Conservation (phyloP, 192 early-diverging fungal genomes). For the Backusella tuberculispora region DNA sequence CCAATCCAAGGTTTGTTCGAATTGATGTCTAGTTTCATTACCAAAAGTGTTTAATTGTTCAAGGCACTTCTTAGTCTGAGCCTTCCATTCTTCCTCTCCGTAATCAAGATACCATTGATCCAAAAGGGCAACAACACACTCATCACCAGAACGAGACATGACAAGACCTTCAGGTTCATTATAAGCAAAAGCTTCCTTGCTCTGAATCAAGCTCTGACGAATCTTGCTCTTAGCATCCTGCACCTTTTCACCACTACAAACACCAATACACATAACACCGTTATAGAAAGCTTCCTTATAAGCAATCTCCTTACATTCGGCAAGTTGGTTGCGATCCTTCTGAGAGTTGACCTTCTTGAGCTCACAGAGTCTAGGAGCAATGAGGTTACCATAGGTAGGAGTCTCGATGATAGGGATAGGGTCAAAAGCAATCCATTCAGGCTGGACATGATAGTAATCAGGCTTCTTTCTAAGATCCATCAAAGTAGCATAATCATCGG, state of each 20-base stretch:
- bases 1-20: conserved; percentile 89
- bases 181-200: conserved; percentile 81
- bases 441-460: conserved; percentile 87
- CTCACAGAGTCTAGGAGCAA: conserved; percentile 83
- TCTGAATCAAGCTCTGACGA: conserved; percentile 72
- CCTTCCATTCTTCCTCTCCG: conserved; percentile 87
- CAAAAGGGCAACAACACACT: conserved; percentile 94
- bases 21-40: conserved; percentile 83
- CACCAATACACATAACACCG: conserved; percentile 85
- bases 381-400: conserved; percentile 82
- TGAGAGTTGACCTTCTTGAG: conserved; percentile 95
- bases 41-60: conserved; percentile 79
- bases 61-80: conserved; percentile 76
- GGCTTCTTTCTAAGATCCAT: conserved; percentile 94
- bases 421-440: conserved; percentile 87
- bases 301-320: conserved; percentile 89
- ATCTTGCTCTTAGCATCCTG: conserved; percentile 91
- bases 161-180: conserved; percentile 95
- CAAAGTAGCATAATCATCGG: conserved; percentile 93
- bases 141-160: conserved; percentile 93
- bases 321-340: conserved; percentile 93
- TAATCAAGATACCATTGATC: conserved; percentile 99
- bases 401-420: conserved; percentile 89
- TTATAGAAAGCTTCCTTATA: conserved; percentile 99
- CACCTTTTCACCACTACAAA: conserved; percentile 82